These are phyloP conservation scores for Poterioochromonas sp. DNA, from an alignment of 352 stramenopile species.

Conservation along the genomic window DNA sequence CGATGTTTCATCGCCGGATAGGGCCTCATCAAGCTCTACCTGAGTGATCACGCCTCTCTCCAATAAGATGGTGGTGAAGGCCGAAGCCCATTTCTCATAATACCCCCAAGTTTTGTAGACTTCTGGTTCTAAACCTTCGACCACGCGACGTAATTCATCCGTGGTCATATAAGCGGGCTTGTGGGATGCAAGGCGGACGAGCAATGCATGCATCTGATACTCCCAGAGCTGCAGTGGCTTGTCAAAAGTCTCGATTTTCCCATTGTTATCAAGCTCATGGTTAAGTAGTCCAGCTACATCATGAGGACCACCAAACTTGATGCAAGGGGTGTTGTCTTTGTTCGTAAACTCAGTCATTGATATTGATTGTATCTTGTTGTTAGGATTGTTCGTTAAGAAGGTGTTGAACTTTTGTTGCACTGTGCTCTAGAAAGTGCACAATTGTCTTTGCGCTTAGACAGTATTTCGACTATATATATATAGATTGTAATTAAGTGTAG, in stretches of 20 bases:
- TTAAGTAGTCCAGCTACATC: not conserved
- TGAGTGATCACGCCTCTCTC: slow-evolving; percentile 44
- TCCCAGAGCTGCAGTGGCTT: slow-evolving; percentile 34
- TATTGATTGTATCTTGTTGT: no score
- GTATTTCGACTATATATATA: no score
- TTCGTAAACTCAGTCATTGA: no score
- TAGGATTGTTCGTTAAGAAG: no score
- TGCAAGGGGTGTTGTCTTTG: no score
- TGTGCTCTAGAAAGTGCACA: no score
- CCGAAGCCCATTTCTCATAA: slow-evolving; percentile 51
- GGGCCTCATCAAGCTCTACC: slow-evolving; percentile 42
- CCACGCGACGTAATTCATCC: slow-evolving; percentile 49
- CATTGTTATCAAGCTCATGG: not conserved
- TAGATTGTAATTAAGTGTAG: no score
- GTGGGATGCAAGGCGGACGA: slow-evolving; percentile 34
- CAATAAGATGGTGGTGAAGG: slow-evolving; percentile 47
- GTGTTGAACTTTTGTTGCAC: no score
- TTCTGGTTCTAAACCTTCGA: slow-evolving; percentile 49
- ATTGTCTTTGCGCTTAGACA: no score
- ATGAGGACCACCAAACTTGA: not conserved
- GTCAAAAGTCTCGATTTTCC: slow-evolving; percentile 25
- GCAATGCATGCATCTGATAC: slow-evolving; percentile 36
- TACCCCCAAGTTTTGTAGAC: slow-evolving; percentile 51
- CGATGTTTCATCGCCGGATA: slow-evolving; percentile 35
- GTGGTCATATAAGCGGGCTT: slow-evolving; percentile 40